These are phyloP conservation scores for Chamaecyparis obtusa DNA, from an alignment of 75 land plant genomes.

Conservation along the genomic window DNA sequence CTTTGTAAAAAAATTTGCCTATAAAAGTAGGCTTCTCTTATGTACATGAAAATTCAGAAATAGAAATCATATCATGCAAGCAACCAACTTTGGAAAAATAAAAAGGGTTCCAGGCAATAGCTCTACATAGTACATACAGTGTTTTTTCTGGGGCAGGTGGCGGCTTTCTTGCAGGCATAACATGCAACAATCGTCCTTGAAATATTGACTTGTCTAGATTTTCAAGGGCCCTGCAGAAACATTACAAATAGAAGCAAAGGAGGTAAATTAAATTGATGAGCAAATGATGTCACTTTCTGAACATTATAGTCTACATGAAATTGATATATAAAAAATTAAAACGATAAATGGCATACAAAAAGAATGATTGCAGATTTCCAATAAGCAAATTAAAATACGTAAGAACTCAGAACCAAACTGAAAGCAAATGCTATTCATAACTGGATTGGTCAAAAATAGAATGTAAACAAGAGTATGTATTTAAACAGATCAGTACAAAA, in stretches of 20 bases:
- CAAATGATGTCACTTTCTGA: not conserved
- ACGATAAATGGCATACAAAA: not conserved
- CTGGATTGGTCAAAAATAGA: no score
- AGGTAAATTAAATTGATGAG: not conserved
- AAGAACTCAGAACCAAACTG: not conserved
- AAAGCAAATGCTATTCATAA: not conserved
- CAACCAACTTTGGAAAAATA: constrained; percentile 7
- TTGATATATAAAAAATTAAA: not conserved
- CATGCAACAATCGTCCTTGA: constrained; percentile 90
- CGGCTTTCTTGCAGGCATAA: constrained; percentile 77
- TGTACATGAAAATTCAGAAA: not conserved
- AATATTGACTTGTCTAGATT: constrained; percentile 82
- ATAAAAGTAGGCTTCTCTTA: not conserved
- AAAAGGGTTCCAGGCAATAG: not conserved
- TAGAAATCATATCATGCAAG: not conserved
- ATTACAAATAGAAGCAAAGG: not conserved
- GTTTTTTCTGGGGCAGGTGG: constrained; percentile 25
- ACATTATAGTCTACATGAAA: not conserved
- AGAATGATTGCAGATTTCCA: not conserved
- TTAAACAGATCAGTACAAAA: not conserved
- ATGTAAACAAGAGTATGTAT: not conserved
- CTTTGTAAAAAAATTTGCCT: not conserved
- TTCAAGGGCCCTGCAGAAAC: constrained; percentile 49
- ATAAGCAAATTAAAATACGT: not conserved
- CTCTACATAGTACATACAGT: constrained; percentile 37